Evolutionary conservation across 306 rosid genomes (phyloP).

Genomic region (Arachis stenosperma): DNA sequence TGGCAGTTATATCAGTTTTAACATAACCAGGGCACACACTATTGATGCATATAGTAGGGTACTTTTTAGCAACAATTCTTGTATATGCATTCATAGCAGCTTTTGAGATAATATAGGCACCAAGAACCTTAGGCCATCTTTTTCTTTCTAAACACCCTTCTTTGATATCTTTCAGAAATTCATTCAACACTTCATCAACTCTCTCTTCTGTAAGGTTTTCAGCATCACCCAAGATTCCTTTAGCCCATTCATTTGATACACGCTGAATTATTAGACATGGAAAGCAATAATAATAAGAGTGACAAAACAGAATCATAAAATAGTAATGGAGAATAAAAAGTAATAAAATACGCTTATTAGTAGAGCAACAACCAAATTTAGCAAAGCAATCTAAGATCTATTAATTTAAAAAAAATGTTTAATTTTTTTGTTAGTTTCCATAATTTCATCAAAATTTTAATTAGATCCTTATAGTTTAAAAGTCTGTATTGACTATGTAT

Average conservation of each 20-base stretch:
- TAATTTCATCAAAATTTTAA: too few species aligned
- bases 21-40: conserved; percentile 48
- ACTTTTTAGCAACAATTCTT: conserved; percentile 46
- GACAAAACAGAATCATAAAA: background rate
- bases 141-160: conserved; percentile 34
- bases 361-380: background rate
- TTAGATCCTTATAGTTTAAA: too few species aligned
- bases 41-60: conserved; percentile 31
- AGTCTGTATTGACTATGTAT: too few species aligned
- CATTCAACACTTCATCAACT: conserved; percentile 24
- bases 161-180: conserved; percentile 37
- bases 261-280: background rate
- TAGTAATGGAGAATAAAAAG: too few species aligned
- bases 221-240: conserved; percentile 26
- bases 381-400: background rate
- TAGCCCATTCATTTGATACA: conserved; percentile 32
- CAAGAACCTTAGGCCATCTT: background rate
- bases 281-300: background rate
- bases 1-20: conserved; percentile 38
- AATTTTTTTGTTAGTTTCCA: too few species aligned
- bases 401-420: too few species aligned
- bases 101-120: conserved; percentile 36
- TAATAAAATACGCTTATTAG: too few species aligned
- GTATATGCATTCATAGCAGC: conserved; percentile 44
- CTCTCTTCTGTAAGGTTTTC: conserved; percentile 33